Evolutionary conservation across 1,139 yeast species (phyloP), one percentile per base, ranked within the genome.

Genomic region (Zygosaccharomyces sapae): DNA sequence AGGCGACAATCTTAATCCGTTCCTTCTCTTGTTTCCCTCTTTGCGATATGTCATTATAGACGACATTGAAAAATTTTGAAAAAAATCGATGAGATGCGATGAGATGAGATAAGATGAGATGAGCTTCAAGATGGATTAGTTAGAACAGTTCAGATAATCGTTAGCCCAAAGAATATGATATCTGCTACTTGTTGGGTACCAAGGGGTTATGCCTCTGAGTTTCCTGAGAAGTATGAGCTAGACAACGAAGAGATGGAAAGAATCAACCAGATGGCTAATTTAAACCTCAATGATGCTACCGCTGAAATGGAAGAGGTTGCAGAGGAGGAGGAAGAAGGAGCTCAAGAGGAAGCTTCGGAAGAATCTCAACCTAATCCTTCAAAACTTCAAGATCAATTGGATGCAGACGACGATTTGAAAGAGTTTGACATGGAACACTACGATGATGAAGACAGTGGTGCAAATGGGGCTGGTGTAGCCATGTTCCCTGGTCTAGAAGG

Each of bases 171-270:
- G 36, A 55, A 42, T 37, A 89, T 94, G 96, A 83, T 92, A 56
- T 89, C 98, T 43, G 85, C 97, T 29, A 83, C 94, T 44, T 73
- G 84, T 44, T 92, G 98, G 97, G 96, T 92, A 30, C 97, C 97
- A 43, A 79, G 96, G 62, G 99, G 99, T 7, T 86, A 77, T 66
- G 95, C 98, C 25, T 79, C 95, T 34, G 97, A 90, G 66, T 86
- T 84, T 63, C 98, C 98, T 3, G 87, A 81, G 58, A 80, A 86
- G 63, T 89, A 88, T 62, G 96, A 87, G 57, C 72, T 92, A 50
- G 82, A 89, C 59, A 97, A 92, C 55, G 94, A 79, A 50, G 99
- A 92, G 69, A 83, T 92, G 87, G 94, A 81, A 51, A 79, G 97
- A 69, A 89, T 92, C 64, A 80, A 83, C 53, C 81, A 83, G 55